A percentile compares a stretch with the other conserved stretches of the same genome.
Evolutionary conservation across 2,329 filamentous ascomycete genomes (phyloP).

Genomic region (Aaosphaeria arxii): DNA sequence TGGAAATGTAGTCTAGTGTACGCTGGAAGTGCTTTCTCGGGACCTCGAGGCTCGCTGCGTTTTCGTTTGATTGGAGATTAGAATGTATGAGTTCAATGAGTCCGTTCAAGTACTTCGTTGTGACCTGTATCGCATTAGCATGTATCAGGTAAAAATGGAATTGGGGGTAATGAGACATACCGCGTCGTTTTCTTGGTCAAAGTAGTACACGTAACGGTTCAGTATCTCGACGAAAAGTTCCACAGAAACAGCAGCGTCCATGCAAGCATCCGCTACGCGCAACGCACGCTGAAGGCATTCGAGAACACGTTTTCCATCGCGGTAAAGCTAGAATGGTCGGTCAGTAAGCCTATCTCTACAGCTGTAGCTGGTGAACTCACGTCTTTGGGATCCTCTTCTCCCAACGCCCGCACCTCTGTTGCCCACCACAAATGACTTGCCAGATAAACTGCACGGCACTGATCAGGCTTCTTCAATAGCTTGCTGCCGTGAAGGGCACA

Average conservation of each 20-base stretch:
- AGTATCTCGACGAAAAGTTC: slow-evolving; percentile 98
- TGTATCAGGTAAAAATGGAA: neutral
- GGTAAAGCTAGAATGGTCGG: slow-evolving; percentile 63
- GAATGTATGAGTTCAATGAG: slow-evolving; percentile 98
- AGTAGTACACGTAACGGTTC: slow-evolving; percentile 98
- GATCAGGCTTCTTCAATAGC: slow-evolving; percentile 93
- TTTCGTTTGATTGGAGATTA: slow-evolving; percentile 83
- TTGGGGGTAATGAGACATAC: slow-evolving; percentile 44
- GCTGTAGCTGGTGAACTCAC: slow-evolving; percentile 50
- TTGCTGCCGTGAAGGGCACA: slow-evolving; percentile 96
- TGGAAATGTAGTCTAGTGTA: slow-evolving; percentile 89
- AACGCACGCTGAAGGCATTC: slow-evolving; percentile 95
- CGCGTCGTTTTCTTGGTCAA: slow-evolving; percentile 97
- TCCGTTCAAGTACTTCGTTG: slow-evolving; percentile 95
- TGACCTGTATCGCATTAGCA: slow-evolving; percentile 56
- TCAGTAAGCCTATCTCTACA: slow-evolving; percentile 7
- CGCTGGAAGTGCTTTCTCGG: slow-evolving; percentile 93
- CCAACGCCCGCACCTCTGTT: slow-evolving; percentile 72
- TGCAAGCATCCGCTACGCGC: slow-evolving; percentile 95
- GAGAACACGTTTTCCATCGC: slow-evolving; percentile 93
- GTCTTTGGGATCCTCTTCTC: slow-evolving; percentile 76
- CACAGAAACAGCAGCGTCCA: slow-evolving; percentile 96
- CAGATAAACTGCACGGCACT: slow-evolving; percentile 93
- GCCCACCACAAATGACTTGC: slow-evolving; percentile 99
- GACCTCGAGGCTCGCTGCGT: slow-evolving; percentile 78